These are phyloP conservation scores for Echinochloa phyllopogon DNA, from an alignment of 176 grass and related monocot species.

Conservation along the genomic window DNA sequence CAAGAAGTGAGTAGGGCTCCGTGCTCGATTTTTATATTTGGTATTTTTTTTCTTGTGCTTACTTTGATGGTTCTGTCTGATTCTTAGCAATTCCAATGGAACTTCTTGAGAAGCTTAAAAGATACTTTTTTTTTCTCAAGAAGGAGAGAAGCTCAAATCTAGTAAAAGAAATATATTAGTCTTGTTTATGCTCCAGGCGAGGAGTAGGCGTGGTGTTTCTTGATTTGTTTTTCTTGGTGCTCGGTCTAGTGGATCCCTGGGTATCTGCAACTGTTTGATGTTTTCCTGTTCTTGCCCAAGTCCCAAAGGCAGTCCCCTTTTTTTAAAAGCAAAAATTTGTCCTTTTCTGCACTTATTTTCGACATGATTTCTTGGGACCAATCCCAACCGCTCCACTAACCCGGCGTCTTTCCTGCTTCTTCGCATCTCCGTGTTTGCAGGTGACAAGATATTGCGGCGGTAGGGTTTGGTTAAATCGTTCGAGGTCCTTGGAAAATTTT, in stretches of 20 bases:
- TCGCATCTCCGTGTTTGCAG: conserved; percentile 42
- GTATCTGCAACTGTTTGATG: conserved; percentile 25
- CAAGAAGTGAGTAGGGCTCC: conserved; percentile 44
- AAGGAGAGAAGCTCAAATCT: background rate
- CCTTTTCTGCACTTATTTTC: conserved; percentile 19
- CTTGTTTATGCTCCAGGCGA: conserved; percentile 4
- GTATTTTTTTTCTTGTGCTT: background rate
- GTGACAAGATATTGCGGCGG: conserved; percentile 29
- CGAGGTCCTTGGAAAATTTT: background rate
- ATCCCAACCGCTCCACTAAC: conserved; percentile 45
- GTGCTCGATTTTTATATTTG: background rate
- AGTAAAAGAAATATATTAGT: background rate
- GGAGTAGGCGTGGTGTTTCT: background rate
- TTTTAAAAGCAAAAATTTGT: conserved; percentile 29
- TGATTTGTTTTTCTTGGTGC: conserved; percentile 9
- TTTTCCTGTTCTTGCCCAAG: conserved; percentile 53
- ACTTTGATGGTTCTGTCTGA: conserved; percentile 47
- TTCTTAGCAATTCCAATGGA: conserved; percentile 43
- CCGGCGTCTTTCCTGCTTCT: background rate
- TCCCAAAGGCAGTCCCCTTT: conserved; percentile 39
- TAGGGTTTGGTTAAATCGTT: conserved; percentile 25
- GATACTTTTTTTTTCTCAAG: background rate
- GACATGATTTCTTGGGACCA: conserved; percentile 21
- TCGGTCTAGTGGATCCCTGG: conserved; percentile 8
- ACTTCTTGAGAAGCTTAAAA: conserved; percentile 46